phyloP scores from a whole-genome alignment of 2,329 filamentous ascomycete species.

The Metarhizium brunneum region DNA sequence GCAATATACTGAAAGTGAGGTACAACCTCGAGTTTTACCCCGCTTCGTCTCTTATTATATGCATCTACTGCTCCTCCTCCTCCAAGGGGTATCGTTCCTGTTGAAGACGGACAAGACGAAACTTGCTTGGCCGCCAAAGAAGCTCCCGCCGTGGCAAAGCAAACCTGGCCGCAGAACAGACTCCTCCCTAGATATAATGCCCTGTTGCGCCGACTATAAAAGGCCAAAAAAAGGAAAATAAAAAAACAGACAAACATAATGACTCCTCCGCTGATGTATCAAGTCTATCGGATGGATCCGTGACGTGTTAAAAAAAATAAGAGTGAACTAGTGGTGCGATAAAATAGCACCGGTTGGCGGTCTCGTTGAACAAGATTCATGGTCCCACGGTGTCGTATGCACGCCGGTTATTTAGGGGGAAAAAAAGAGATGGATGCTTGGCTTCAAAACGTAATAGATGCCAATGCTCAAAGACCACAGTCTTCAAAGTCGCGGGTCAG shows the following conservation, averaged over 20 bases:
- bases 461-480: slow-evolving; percentile 41
- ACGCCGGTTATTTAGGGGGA: background rate
- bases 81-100: slow-evolving; percentile 2
- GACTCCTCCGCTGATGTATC: background rate
- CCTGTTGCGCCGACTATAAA: background rate
- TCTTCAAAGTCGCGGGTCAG: slow-evolving; percentile 80
- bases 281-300: background rate
- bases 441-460: too few relatives aligned
- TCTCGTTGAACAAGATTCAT: background rate
- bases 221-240: background rate
- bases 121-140: background rate
- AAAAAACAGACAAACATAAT: background rate
- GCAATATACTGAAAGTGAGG: background rate
- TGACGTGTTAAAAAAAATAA: background rate
- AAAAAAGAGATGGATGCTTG: background rate
- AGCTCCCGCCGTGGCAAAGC: background rate
- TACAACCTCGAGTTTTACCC: background rate
- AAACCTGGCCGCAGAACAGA: background rate
- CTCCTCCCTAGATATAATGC: background rate
- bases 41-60: background rate
- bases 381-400: too few relatives aligned
- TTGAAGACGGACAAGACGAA: background rate
- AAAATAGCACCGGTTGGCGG: background rate
- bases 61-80: background rate
- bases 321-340: background rate